Conservation (phyloP, 2,329 filamentous ascomycete genomes). For the Neonectria ditissima region DNA sequence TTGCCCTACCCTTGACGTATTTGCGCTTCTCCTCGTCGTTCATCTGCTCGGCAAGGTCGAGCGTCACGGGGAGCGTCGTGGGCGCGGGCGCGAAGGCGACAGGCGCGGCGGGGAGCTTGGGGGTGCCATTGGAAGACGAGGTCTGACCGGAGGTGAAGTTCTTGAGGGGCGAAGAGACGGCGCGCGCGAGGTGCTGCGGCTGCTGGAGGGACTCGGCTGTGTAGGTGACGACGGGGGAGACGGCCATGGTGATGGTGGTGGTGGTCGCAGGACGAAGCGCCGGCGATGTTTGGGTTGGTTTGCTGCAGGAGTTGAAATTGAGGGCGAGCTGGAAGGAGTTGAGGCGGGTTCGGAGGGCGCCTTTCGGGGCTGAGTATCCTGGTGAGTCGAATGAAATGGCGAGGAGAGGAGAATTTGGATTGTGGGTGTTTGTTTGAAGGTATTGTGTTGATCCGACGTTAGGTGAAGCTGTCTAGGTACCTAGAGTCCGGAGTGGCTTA, state of each 20-base stretch:
- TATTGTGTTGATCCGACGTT: background rate
- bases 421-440: background rate
- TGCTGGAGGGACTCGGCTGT: slow-evolving; percentile 50
- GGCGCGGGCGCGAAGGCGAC: slow-evolving; percentile 45
- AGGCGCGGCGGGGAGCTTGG: slow-evolving; percentile 49
- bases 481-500: background rate
- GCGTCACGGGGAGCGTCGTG: slow-evolving; percentile 52
- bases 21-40: slow-evolving; percentile 86
- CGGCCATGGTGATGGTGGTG: slow-evolving; percentile 53
- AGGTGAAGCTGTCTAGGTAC: slow-evolving; percentile 10
- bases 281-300: slow-evolving; percentile 1
- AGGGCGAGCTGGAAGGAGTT: background rate
- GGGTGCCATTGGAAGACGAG: slow-evolving; percentile 59
- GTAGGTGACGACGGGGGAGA: slow-evolving; percentile 60
- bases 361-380: background rate
- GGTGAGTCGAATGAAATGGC: background rate
- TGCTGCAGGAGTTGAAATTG: background rate
- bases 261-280: slow-evolving; percentile 17
- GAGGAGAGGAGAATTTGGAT: slow-evolving; percentile 1
- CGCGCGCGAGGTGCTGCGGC: slow-evolving; percentile 45
- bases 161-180: slow-evolving; percentile 60
- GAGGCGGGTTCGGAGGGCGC: too few relatives aligned
- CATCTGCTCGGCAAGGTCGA: slow-evolving; percentile 81
- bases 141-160: slow-evolving; percentile 48
- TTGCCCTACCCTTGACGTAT: slow-evolving; percentile 81